Conservation (phyloP, 257 asterid species). For the Ajuga chamaepitys region DNA sequence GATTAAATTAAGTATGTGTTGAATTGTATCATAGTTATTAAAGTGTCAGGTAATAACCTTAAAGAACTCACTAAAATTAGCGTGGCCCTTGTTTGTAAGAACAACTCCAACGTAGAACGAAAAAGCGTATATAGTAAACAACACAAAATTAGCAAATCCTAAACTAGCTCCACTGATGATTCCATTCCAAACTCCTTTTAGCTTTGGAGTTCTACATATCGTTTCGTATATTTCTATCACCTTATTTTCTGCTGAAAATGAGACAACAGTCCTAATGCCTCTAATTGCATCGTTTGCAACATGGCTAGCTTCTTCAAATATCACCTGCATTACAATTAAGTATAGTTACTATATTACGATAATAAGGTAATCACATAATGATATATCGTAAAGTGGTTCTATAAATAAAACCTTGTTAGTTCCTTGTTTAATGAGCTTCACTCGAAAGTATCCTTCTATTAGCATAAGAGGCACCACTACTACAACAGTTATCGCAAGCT, state of each 20-base stretch:
- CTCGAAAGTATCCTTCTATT: slow-evolving; percentile 23
- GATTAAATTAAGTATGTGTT: no score
- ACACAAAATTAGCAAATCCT: slow-evolving; percentile 23
- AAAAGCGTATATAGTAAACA: slow-evolving; percentile 19
- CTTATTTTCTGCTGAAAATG: slow-evolving; percentile 15
- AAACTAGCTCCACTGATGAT: slow-evolving; percentile 24
- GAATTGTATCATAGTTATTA: not conserved
- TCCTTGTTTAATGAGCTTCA: slow-evolving; percentile 8
- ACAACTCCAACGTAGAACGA: slow-evolving; percentile 26
- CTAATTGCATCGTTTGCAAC: slow-evolving; percentile 26
- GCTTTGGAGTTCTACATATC: slow-evolving; percentile 7
- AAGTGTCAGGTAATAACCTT: slow-evolving; percentile 5
- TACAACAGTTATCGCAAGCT: slow-evolving; percentile 30
- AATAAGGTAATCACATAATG: not conserved
- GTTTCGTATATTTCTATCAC: slow-evolving; percentile 22
- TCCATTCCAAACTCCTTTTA: slow-evolving; percentile 20
- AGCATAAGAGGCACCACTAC: slow-evolving; percentile 24
- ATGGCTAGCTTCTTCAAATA: slow-evolving; percentile 26
- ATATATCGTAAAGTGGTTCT: not conserved
- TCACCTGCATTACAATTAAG: slow-evolving; percentile 7
- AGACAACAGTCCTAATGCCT: slow-evolving; percentile 21
- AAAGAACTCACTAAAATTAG: slow-evolving; percentile 18
- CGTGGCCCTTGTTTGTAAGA: slow-evolving; percentile 16
- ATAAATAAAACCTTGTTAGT: slow-evolving; percentile 15
- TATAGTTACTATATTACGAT: not conserved